phyloP scores from a whole-genome alignment of 192 early-diverging fungal species.

The Coemansia sp. region DNA sequence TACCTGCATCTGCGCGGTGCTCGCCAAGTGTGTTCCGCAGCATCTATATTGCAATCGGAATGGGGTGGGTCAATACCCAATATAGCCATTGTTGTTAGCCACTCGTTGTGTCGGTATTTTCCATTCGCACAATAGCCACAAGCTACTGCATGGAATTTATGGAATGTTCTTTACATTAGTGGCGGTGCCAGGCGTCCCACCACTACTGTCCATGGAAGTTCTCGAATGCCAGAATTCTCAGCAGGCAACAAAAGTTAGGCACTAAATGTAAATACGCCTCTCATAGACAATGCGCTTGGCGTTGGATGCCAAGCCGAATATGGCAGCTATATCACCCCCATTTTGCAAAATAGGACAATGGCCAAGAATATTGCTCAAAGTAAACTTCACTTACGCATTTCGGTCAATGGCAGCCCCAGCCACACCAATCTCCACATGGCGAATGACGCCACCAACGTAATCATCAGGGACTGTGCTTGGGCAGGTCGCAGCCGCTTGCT shows the following conservation, averaged over 20 bases:
- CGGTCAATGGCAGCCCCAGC: constrained; percentile 15
- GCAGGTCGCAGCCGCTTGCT: constrained; percentile 56
- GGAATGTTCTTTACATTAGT: constrained; percentile 1
- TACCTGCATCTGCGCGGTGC: constrained; percentile 65
- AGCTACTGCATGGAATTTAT: constrained; percentile 4
- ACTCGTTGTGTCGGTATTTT: background rate
- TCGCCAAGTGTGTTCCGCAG: constrained; percentile 73
- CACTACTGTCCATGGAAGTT: constrained; percentile 10
- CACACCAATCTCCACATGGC: constrained; percentile 25
- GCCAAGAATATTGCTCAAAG: background rate
- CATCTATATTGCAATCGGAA: constrained; percentile 40
- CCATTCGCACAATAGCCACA: background rate
- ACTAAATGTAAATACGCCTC: constrained; percentile 1
- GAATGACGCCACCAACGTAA: constrained; percentile 34
- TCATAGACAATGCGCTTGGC: constrained; percentile 8
- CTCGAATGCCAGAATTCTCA: background rate
- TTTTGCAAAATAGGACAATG: background rate
- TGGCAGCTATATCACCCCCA: background rate
- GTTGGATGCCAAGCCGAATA: background rate
- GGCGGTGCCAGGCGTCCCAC: background rate
- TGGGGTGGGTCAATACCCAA: background rate
- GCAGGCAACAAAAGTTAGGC: background rate
- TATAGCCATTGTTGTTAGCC: background rate
- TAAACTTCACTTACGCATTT: constrained; percentile 31
- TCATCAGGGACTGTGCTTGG: constrained; percentile 48